phyloP scores from a whole-genome alignment of 1,139 yeast species.

The Ogataea hybrid region DNA sequence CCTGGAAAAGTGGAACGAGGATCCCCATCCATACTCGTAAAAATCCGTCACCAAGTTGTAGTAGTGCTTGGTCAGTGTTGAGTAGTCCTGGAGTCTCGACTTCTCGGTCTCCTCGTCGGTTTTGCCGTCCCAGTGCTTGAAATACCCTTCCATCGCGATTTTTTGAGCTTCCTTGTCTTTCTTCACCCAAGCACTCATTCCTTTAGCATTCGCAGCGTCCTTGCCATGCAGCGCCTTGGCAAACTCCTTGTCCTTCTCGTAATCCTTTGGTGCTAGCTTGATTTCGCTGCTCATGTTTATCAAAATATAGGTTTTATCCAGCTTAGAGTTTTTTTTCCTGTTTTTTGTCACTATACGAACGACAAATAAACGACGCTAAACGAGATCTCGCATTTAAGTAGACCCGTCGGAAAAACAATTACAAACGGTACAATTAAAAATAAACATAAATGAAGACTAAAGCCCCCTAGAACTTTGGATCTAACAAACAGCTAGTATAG shows the following conservation, averaged over 20 bases:
- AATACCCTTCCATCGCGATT: constrained; percentile 85
- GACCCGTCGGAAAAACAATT: not conserved
- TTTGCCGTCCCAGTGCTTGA: constrained; percentile 95
- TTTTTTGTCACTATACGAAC: not conserved
- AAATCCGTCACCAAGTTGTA: constrained; percentile 95
- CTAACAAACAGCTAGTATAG: constrained; percentile 2
- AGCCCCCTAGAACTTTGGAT: not conserved
- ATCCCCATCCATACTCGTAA: constrained; percentile 99
- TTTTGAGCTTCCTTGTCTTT: constrained; percentile 79
- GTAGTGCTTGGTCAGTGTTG: constrained; percentile 90
- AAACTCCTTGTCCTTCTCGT: constrained; percentile 57
- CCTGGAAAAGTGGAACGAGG: constrained; percentile 97
- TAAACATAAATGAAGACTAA: not conserved
- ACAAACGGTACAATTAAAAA: not conserved
- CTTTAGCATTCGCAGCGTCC: constrained; percentile 61
- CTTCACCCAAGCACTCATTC: constrained; percentile 71
- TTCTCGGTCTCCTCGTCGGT: constrained; percentile 70
- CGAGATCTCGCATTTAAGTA: not conserved
- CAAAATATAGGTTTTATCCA: not conserved
- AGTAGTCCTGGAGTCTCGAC: constrained; percentile 78
- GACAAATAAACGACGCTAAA: constrained; percentile 4
- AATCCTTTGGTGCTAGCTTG: constrained; percentile 40
- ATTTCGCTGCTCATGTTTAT: constrained; percentile 8
- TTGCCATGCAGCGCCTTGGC: constrained; percentile 85
- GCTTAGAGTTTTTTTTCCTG: not conserved